Evolutionary conservation across 371 early-diverging fungal species (phyloP), one percentile per base, ranked within the genome.

Genomic region (Batkoa obscura): DNA sequence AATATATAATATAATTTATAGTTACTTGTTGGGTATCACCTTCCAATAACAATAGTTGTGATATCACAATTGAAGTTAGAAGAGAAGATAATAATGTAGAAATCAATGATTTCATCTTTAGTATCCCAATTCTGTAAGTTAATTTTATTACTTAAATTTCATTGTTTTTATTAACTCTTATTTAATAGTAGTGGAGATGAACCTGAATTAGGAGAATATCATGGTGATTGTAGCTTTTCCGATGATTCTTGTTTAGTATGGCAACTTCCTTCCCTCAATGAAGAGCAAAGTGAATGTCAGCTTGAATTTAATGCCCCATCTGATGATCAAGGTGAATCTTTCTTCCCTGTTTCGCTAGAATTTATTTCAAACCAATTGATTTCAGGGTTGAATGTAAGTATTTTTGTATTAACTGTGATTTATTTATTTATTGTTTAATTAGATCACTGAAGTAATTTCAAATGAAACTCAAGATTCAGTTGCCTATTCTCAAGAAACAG

Each of bases 11-110:
- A 5, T 43, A 50, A 34, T 43, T 43, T 17, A 30, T 69, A 83
- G 83, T 91, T 67, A 94, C 85, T 68, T 94, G 94, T 75, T 96
- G 97, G 97, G 94, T 95, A 13, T 85, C 92, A 33, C 90, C 90
- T 33, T 73, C 83, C 32, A 91, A 83, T 48, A 78, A 76, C 61
- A 94, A 94, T 1, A 70, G 79, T 1, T 80, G 82, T 53, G 94
- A 92, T 64, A 92, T 93, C 17, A 94, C 85, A 63, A 83, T 93
- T 50, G 97, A 96, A 67, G 95, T 91, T 61, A 92, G 91, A 64
- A 72, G 93, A 56, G 84, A 79, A 62, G 71, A 72, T 49, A 68
- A 75, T 39, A 70, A 74, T 35, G 73, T 91, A 55, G 84, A 77
- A 60, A 72, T 96, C n/a, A 76, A 78, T 33, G 85, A 89, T 49